Conservation (phyloP, 257 asterid genomes). For the Fraxinus anomala region DNA sequence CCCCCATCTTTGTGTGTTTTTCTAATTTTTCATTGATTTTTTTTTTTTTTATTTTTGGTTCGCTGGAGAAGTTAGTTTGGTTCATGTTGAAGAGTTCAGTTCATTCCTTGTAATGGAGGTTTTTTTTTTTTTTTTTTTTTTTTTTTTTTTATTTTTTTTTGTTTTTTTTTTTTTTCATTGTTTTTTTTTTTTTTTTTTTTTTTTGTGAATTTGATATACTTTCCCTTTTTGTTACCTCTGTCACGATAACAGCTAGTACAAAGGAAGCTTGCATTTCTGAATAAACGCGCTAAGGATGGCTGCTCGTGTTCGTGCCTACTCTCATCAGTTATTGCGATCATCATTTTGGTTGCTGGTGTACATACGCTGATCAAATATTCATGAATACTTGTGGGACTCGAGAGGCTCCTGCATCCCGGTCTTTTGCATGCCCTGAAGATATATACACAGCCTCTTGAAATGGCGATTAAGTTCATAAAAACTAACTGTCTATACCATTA, state of each 20-base stretch:
- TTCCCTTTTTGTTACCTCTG: background rate
- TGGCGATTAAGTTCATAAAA: too few species aligned
- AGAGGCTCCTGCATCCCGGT: conserved; percentile 7
- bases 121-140: too few species aligned
- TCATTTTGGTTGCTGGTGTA: conserved; percentile 54
- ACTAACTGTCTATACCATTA: too few species aligned
- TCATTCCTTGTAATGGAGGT: too few species aligned
- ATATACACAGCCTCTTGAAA: too few species aligned
- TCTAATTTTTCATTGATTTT: background rate
- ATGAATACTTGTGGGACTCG: conserved; percentile 32
- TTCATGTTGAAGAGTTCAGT: too few species aligned
- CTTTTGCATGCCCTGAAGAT: background rate
- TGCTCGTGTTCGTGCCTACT: conserved; percentile 83
- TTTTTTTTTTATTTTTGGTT: too few species aligned
- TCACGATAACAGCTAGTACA: conserved; percentile 60
- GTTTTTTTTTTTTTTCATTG: too few species aligned
- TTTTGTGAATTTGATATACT: background rate
- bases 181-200: too few species aligned
- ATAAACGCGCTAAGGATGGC: conserved; percentile 77
- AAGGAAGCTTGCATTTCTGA: conserved; percentile 73
- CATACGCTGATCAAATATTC: conserved; percentile 67
- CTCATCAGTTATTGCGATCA: conserved; percentile 64
- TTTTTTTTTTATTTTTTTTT: too few species aligned
- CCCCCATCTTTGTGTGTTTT: background rate
- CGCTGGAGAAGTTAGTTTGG: too few species aligned